A percentile compares a stretch with the other conserved stretches of the same genome.
These are phyloP conservation scores for Flaveria trinervia DNA, from an alignment of 129 eudicot species.

Conservation along the genomic window DNA sequence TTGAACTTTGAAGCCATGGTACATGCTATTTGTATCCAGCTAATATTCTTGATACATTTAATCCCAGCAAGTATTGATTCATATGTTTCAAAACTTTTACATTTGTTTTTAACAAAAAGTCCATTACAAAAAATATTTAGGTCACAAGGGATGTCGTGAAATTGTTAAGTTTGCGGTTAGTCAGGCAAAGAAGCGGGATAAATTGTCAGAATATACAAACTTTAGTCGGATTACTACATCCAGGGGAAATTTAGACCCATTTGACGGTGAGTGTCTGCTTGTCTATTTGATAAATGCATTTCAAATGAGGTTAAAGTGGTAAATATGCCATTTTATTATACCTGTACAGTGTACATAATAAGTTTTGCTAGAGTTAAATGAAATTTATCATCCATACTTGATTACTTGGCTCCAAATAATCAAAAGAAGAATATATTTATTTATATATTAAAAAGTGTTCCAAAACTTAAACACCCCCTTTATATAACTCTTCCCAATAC, in stretches of 20 bases:
- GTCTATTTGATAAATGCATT: neutral
- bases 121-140: slow-evolving; percentile 35
- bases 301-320: neutral
- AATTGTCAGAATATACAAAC: slow-evolving; percentile 71
- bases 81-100: no score
- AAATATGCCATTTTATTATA: neutral
- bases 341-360: neutral
- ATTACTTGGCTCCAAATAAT: neutral
- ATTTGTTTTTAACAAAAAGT: neutral
- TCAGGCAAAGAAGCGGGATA: slow-evolving; percentile 84
- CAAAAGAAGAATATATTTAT: neutral
- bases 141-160: slow-evolving; percentile 82
- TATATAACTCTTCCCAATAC: neutral
- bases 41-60: no score
- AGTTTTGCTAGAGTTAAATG: neutral
- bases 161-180: slow-evolving; percentile 83
- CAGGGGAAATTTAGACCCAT: slow-evolving; percentile 72
- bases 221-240: slow-evolving; percentile 81
- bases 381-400: neutral
- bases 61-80: no score
- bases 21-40: no score
- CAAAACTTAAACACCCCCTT: neutral
- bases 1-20: no score
- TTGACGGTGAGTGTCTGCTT: slow-evolving; percentile 63
- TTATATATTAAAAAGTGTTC: neutral